These are phyloP conservation scores for Breviolum minutum DNA, from an alignment of 73 alveolate genomes.

Conservation along the genomic window DNA sequence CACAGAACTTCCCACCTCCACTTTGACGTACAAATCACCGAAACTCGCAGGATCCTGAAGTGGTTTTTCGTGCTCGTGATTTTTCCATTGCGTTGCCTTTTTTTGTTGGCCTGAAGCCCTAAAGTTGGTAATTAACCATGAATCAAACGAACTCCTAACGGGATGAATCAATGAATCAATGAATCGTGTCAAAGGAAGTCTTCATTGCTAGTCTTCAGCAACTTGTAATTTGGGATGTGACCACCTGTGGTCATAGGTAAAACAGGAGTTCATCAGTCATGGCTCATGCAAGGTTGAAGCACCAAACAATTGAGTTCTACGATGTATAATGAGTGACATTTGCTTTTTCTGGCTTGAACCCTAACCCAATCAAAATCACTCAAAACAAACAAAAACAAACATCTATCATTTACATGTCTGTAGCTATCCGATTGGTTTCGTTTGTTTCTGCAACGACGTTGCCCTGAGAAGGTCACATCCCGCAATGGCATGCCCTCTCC, in stretches of 20 bases:
- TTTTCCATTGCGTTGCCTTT: too few relatives aligned
- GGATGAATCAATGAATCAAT: too few relatives aligned
- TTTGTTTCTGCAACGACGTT: neutral
- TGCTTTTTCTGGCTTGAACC: neutral
- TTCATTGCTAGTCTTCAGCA: too few relatives aligned
- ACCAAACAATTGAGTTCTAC: neutral
- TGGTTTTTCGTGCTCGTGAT: neutral
- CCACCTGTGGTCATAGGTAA: too few relatives aligned
- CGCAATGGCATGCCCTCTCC: slow-evolving; percentile 81
- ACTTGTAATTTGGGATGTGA: too few relatives aligned
- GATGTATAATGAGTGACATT: neutral
- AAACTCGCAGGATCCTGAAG: slow-evolving; percentile 64
- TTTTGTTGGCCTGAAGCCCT: neutral
- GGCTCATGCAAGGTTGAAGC: neutral
- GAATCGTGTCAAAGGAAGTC: too few relatives aligned
- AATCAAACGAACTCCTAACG: too few relatives aligned
- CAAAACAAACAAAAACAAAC: too few relatives aligned
- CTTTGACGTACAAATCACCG: slow-evolving; percentile 64
- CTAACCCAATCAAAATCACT: neutral
- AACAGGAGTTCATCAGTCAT: too few relatives aligned
- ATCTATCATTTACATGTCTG: neutral
- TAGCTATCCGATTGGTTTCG: neutral
- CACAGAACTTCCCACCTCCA: neutral
- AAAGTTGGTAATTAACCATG: neutral
- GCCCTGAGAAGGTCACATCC: neutral